These are phyloP conservation scores for Vitis hybrid DNA, from an alignment of 177 flowering plant species.

Conservation along the genomic window DNA sequence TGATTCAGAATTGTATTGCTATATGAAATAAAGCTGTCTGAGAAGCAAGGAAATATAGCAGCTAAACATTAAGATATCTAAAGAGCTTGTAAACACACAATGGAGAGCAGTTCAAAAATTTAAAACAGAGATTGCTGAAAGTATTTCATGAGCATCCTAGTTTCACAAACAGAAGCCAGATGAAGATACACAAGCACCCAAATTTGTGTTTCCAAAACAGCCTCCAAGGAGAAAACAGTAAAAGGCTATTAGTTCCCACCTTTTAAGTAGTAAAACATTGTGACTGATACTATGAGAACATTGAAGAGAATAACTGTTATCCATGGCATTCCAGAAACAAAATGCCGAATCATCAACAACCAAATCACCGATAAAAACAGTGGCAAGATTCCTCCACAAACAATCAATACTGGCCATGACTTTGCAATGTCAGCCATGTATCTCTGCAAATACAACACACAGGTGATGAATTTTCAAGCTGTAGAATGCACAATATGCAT, in stretches of 20 bases:
- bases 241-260: constrained; percentile 39
- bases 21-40: no score
- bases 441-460: constrained; percentile 53
- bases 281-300: constrained; percentile 74
- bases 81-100: no score
- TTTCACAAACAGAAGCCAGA: no score
- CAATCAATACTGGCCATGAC: constrained; percentile 91
- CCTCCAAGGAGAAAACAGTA: not conserved
- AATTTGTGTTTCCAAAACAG: not conserved
- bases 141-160: no score
- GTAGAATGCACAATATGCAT: not conserved
- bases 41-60: no score
- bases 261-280: constrained; percentile 91
- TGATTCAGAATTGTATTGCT: not conserved
- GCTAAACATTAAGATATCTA: no score
- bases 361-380: constrained; percentile 83
- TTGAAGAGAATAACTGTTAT: constrained; percentile 83
- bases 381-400: constrained; percentile 94
- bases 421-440: constrained; percentile 96
- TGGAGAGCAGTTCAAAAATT: no score
- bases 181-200: not conserved
- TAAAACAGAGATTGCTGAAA: no score
- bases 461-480: not conserved
- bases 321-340: constrained; percentile 99
- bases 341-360: constrained; percentile 88